Percentiles rank a stretch among this genome's conserved stretches.
Conservation (phyloP, 495 filamentous ascomycete species). For the Staphylotrichum longicolle region DNA sequence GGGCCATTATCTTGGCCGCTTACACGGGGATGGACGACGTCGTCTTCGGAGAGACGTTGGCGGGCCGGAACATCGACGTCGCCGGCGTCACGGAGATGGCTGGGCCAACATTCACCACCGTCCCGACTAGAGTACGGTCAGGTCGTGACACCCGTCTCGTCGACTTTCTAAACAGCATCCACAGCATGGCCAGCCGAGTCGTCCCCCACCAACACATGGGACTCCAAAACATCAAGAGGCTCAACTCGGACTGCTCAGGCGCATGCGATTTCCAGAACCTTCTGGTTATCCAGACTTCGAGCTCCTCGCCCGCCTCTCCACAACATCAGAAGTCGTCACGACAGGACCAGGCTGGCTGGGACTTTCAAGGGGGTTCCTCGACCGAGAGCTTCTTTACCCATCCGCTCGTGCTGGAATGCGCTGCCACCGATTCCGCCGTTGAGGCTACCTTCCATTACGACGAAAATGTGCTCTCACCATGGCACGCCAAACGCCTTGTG, state of each 20-base stretch:
- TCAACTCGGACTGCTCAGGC: constrained; percentile 30
- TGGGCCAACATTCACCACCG: constrained; percentile 57
- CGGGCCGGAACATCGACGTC: constrained; percentile 48
- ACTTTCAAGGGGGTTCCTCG: constrained; percentile 24
- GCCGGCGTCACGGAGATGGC: constrained; percentile 48
- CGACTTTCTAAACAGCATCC: constrained; percentile 31
- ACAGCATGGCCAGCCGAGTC: constrained; percentile 37
- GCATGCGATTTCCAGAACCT: constrained; percentile 44
- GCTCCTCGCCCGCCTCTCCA: background rate
- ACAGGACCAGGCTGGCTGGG: constrained; percentile 3
- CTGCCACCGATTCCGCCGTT: constrained; percentile 15
- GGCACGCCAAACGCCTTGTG: constrained; percentile 27
- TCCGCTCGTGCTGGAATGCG: constrained; percentile 30
- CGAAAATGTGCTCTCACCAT: constrained; percentile 23
- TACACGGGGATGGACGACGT: constrained; percentile 43
- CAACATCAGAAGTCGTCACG: background rate
- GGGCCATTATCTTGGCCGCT: constrained; percentile 41
- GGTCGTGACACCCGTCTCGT: constrained; percentile 12
- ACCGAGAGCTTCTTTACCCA: constrained; percentile 31
- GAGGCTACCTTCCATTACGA: constrained; percentile 27
- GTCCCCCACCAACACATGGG: constrained; percentile 48
- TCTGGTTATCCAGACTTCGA: constrained; percentile 37
- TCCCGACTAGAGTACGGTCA: constrained; percentile 48
- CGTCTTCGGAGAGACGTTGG: constrained; percentile 43
- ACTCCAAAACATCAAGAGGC: constrained; percentile 41